Evolutionary conservation across 2,329 filamentous ascomycete species (phyloP), one percentile per base, ranked within the genome.

Genomic region (Monosporascus sp.): DNA sequence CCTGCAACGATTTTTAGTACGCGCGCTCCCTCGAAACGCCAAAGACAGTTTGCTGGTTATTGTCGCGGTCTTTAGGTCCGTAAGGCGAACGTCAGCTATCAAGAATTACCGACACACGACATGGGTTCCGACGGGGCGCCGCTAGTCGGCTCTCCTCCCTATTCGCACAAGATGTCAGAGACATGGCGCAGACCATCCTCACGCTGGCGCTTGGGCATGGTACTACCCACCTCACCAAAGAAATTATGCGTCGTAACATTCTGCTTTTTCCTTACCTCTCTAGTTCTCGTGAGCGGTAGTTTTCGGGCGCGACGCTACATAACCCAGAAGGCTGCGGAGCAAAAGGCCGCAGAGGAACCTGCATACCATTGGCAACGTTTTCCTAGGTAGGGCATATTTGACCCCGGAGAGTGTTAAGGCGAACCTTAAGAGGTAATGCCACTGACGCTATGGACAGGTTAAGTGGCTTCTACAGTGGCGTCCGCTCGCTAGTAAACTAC

Each of bases 381-480:
- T 53, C 61, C 62, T 17, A 59, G 54, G 64, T 66, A 53, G 60
- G 61, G 55, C 49, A 51, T 8, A 22, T 43, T 22, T 22, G 27
- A 31, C 3, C 27, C 9, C 27, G 27, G 11, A 24, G 11, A 9
- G 20, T 16, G 34, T 24, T 16, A n/a, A n/a, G 19, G n/a, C 5
- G 24, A 31, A 31, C 9, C 9, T 31, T 7, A 16, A 20, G 5
- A 48, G 45, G 9, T 24, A 27, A 51, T 44, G 7, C 11, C 43
- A 36, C 55, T 60, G 50, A 63, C 53, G 41, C 27, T 27, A 48
- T 17, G 40, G 20, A 20, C 48, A 67, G 64, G 48, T 48, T 65
- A 26, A 55, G 56, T 56, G 63, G 64, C 26, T 65, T 62, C 49
- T 67, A 62, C 45, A 61, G 65, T 52, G 65, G 65, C 34, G 51